Evolutionary conservation across 2,329 filamentous ascomycete species (phyloP).

Genomic region (Pseudopithomyces maydicus): DNA sequence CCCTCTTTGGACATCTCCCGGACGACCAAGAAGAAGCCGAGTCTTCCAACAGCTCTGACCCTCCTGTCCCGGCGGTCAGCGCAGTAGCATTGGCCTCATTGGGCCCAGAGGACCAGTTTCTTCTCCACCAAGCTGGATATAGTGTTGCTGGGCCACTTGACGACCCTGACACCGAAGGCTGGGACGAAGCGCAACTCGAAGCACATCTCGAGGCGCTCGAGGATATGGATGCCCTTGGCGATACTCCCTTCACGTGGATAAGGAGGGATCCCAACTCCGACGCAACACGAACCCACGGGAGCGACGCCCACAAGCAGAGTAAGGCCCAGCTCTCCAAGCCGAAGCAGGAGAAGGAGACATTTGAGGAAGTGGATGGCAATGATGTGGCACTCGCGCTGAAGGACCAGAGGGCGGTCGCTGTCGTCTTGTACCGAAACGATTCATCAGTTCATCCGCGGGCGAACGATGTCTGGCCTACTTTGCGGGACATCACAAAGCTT

Average conservation of each 20-base stretch:
- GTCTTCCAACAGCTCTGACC: neutral
- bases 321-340: conserved; percentile 6
- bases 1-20: neutral
- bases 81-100: neutral
- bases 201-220: neutral
- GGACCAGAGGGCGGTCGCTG: conserved; percentile 27
- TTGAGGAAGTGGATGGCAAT: conserved; percentile 17
- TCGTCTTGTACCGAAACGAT: conserved; percentile 26
- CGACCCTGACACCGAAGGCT: neutral
- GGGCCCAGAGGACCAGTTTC: neutral
- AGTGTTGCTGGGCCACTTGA: neutral
- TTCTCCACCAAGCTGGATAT: neutral
- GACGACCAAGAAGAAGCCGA: neutral
- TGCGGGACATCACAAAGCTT: conserved; percentile 32
- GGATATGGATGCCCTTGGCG: neutral
- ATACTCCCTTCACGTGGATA: neutral
- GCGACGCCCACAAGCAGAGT: neutral
- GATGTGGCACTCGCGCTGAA: conserved; percentile 19
- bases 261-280: neutral
- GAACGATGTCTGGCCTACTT: conserved; percentile 44
- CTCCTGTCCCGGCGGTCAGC: too few relatives aligned
- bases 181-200: neutral
- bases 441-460: conserved; percentile 24
- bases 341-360: conserved; percentile 27
- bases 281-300: neutral